phyloP scores from a whole-genome alignment of 2,329 filamentous ascomycete genomes.

The Hymenoscyphus fructigenus region DNA sequence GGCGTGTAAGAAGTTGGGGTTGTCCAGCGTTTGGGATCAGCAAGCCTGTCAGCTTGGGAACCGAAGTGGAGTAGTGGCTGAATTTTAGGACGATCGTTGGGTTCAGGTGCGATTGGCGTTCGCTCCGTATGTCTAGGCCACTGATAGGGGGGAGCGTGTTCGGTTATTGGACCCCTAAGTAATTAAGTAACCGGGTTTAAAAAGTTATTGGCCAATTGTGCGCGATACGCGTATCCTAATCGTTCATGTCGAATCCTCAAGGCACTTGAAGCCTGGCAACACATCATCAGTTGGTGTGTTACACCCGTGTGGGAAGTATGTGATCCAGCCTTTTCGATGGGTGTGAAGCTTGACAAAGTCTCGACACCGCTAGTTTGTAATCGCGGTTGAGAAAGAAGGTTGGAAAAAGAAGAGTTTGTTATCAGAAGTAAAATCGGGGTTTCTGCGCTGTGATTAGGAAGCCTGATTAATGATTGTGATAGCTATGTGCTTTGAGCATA shows the following conservation, averaged over 20 bases:
- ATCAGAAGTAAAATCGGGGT: neutral
- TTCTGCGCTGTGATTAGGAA: constrained; percentile 4
- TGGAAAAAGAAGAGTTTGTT: neutral
- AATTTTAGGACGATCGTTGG: neutral
- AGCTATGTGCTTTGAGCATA: neutral
- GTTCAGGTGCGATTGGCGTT: neutral
- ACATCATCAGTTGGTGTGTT: neutral
- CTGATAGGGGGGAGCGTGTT: neutral
- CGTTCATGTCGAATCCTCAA: neutral
- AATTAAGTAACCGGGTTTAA: neutral
- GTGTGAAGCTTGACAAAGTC: neutral
- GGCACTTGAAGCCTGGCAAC: neutral
- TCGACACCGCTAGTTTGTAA: neutral
- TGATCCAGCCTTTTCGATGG: neutral
- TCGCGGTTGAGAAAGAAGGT: neutral
- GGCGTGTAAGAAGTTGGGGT: neutral
- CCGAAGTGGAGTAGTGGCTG: neutral
- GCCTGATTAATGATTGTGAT: neutral
- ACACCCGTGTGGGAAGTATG: neutral
- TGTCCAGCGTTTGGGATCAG: neutral
- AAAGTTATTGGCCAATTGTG: neutral
- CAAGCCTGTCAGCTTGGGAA: neutral
- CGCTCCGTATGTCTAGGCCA: neutral
- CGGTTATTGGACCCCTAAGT: neutral
- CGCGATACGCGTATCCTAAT: neutral